Conservation (phyloP, 176 grass and related monocot genomes). For the Pharus latifolius region DNA sequence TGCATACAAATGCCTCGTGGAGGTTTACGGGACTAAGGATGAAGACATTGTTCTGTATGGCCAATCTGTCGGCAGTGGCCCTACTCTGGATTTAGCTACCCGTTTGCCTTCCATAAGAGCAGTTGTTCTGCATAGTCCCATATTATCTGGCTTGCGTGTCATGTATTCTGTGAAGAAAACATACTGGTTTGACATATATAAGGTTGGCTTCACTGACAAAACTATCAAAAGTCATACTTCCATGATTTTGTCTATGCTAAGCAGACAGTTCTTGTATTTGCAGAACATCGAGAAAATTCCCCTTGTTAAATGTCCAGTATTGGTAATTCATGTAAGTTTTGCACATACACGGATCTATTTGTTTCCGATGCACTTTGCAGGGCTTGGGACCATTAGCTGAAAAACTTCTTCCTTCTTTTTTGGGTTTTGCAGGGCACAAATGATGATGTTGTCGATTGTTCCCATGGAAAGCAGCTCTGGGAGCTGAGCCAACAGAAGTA, state of each 20-base stretch:
- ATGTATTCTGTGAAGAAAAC: conserved; percentile 87
- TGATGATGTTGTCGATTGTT: conserved; percentile 62
- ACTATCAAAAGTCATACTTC: background rate
- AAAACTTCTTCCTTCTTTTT: background rate
- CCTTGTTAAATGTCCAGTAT: conserved; percentile 60
- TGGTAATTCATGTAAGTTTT: conserved; percentile 87
- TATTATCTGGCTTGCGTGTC: conserved; percentile 84
- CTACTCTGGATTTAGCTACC: conserved; percentile 69
- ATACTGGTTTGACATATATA: conserved; percentile 98
- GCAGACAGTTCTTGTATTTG: conserved; percentile 16
- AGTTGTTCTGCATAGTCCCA: conserved; percentile 75
- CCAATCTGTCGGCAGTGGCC: conserved; percentile 87
- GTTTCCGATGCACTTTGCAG: background rate
- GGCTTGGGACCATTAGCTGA: background rate
- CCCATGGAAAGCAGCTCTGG: conserved; percentile 77
- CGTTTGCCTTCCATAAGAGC: conserved; percentile 46
- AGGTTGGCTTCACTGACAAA: conserved; percentile 38
- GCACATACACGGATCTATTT: background rate
- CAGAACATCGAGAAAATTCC: conserved; percentile 94
- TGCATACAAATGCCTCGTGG: conserved; percentile 71
- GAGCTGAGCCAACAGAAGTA: conserved; percentile 88
- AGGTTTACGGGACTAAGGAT: conserved; percentile 56
- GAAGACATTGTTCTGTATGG: conserved; percentile 87
- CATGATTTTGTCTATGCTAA: background rate
- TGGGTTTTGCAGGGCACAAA: conserved; percentile 54